Conservation (phyloP, 495 filamentous ascomycete species). For the Penicillium diatomitis region DNA sequence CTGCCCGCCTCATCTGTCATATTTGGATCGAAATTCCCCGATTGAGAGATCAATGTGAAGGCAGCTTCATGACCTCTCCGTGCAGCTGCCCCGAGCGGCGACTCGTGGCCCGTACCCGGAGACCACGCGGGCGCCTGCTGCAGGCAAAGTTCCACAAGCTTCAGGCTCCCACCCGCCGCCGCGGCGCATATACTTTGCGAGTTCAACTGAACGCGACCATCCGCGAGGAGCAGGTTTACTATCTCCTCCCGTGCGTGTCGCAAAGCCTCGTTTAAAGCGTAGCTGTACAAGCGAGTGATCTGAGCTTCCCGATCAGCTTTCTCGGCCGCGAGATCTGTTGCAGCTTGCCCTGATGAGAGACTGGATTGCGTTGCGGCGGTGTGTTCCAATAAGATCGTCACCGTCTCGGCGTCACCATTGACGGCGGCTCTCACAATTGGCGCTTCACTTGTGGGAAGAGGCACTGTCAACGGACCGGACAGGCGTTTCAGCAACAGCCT, state of each 20-base stretch:
- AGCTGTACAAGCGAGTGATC: neutral
- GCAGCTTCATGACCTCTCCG: neutral
- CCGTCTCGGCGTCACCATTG: neutral
- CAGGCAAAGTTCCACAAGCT: neutral
- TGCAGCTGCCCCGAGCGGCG: neutral
- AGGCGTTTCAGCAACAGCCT: neutral
- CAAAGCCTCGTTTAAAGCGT: neutral
- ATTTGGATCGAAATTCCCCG: neutral
- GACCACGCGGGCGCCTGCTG: neutral
- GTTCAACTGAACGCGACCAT: neutral
- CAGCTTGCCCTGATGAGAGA: no score
- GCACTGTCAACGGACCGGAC: neutral
- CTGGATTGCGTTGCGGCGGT: neutral
- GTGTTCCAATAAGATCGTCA: neutral
- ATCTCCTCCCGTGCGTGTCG: neutral
- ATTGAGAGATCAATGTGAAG: neutral
- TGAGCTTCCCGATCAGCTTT: no score
- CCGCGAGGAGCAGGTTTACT: neutral
- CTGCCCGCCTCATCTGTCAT: neutral
- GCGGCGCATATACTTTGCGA: neutral
- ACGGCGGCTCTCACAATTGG: neutral
- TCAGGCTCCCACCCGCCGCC: neutral
- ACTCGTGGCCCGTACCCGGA: neutral
- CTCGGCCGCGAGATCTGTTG: no score
- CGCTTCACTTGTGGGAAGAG: neutral